These are phyloP conservation scores for Alternaria tenuissima DNA, from an alignment of 2,329 filamentous ascomycete species.

Conservation along the genomic window DNA sequence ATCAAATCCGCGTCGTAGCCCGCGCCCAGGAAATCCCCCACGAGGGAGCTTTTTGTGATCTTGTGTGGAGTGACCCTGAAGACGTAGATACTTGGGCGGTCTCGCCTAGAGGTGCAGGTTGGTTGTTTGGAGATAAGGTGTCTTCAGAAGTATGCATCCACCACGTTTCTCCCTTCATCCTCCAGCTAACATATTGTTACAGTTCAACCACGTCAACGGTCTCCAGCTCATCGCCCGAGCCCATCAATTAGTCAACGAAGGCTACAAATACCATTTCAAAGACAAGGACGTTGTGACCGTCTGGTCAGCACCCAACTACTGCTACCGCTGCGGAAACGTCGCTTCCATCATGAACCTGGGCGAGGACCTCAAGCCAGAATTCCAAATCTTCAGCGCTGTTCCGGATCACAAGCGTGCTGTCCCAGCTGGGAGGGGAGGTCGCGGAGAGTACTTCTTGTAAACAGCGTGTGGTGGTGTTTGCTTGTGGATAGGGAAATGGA, in stretches of 20 bases:
- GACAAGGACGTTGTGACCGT: conserved; percentile 98
- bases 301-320: conserved; percentile 81
- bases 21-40: conserved; percentile 94
- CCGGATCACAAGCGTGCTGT: conserved; percentile 84
- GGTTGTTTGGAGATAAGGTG: conserved; percentile 75
- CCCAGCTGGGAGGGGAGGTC: conserved; percentile 66
- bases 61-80: conserved; percentile 90
- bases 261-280: conserved; percentile 91
- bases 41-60: conserved; percentile 96
- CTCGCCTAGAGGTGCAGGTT: conserved; percentile 72
- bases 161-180: neutral
- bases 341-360: conserved; percentile 92
- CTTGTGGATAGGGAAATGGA: neutral
- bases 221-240: conserved; percentile 75
- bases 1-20: conserved; percentile 79
- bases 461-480: neutral
- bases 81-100: conserved; percentile 75
- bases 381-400: conserved; percentile 92
- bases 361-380: conserved; percentile 89
- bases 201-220: conserved; percentile 79
- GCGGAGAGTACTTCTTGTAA: conserved; percentile 62
- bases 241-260: conserved; percentile 79
- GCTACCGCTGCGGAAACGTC: conserved; percentile 65
- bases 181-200: conserved; percentile 4
- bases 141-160: conserved; percentile 64